Evolutionary conservation across 2,329 filamentous ascomycete genomes (phyloP), one percentile per base, ranked within the genome.

Genomic region (Ophiocordyceps australis): DNA sequence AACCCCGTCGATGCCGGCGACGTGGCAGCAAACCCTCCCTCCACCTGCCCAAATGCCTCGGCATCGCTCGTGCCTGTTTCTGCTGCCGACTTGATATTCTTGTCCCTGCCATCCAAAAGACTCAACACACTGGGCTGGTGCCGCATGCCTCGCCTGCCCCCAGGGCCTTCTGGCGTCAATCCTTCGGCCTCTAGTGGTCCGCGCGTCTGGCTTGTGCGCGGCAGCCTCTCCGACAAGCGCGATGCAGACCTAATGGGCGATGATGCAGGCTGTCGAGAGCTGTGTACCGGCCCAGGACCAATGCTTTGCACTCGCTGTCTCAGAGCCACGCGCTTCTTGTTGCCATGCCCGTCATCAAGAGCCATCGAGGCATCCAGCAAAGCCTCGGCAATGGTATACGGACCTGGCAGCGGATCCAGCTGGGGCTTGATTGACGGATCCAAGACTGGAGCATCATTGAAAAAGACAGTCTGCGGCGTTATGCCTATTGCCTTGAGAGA

Each of bases 361-460:
- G 78, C 83, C 54, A 81, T 85, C 1, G 83, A 91, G 6, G 89
- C 89, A 48, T 95, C 89, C 17, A 92, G 59, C 11, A 95, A 58
- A 5, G 89, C 89, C 49, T 95, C 86, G 4, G 80, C 72, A 36
- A 95, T 89, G 0, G 83, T 92, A 37, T 81, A 78, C 5, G 70
- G 65, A 8, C 50, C 55, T 2, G 35, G 24, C 3, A 44, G 45
- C 7, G 38, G 38, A 9, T 48, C 45, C 9, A 50, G 33, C 13
- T 52, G 40, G 4, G 39, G 39, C 2, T 37, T 28, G 6, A 40
- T 34, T 30, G 44, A 57, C 30, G 49, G 34, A 11, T 52, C 49
- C 14, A 57, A 59, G 8, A 70, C 51, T 7, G 68, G 62, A 20
- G 70, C 67, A 28, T 85, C 82, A 36, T 94, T 83, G 40, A 95